Evolutionary conservation across 1,284 basidiomycete genomes (phyloP).

Genomic region (Sporisorium scitamineum): DNA sequence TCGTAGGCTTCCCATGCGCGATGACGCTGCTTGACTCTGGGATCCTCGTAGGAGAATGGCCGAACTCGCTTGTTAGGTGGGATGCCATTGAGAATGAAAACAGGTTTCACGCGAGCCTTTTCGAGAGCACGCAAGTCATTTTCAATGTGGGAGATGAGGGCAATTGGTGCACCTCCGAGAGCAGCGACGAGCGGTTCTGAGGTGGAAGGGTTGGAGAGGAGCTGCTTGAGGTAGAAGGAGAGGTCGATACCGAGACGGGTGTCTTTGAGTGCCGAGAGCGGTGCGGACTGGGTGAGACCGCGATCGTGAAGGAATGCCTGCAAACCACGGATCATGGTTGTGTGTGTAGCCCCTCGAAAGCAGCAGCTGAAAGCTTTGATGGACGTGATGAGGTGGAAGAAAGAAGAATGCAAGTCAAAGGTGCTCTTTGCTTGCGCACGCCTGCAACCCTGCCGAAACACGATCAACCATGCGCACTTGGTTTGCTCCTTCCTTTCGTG

Average conservation of each 20-base stretch:
- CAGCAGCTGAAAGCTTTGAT: background rate
- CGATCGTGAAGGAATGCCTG: constrained; percentile 76
- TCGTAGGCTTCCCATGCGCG: constrained; percentile 68
- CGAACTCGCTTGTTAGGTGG: constrained; percentile 55
- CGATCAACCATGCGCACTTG: constrained; percentile 9
- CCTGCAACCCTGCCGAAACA: background rate
- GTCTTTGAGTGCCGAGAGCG: constrained; percentile 85
- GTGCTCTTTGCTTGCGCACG: background rate
- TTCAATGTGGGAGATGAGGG: constrained; percentile 78
- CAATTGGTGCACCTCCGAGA: constrained; percentile 88
- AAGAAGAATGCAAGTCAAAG: background rate
- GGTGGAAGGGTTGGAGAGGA: constrained; percentile 80
- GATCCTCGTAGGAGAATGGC: constrained; percentile 66
- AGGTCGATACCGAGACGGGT: constrained; percentile 97
- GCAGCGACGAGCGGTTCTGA: constrained; percentile 92
- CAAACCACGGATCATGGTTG: constrained; percentile 49
- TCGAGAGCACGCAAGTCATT: constrained; percentile 89
- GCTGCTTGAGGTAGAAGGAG: constrained; percentile 84
- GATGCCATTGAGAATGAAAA: constrained; percentile 91
- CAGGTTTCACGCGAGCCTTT: constrained; percentile 91
- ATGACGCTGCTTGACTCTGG: constrained; percentile 54
- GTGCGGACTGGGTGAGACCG: constrained; percentile 84
- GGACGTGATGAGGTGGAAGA: background rate
- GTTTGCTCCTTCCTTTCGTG: constrained; percentile 8
- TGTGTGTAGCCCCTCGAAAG: background rate